Evolutionary conservation across 2,329 filamentous ascomycete species (phyloP), one percentile per base, ranked within the genome.

Genomic region (Furcasterigmium furcatum): DNA sequence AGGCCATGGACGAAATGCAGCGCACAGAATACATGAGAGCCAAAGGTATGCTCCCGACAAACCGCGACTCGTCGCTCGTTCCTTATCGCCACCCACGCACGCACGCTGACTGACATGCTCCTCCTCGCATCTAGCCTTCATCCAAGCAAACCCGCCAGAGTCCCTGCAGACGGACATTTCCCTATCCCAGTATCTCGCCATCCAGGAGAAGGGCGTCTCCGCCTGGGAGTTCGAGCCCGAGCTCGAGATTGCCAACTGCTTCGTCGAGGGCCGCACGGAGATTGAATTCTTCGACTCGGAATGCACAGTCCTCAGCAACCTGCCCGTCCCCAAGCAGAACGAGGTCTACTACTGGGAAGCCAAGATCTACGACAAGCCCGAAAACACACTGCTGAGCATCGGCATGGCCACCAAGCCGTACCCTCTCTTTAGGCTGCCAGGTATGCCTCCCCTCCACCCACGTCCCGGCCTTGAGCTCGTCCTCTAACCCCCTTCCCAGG

Each of bases 181-280:
- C 19, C 73, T 99, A 52, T 97, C 94, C 29, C 94, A 99, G 65
- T 97, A 96, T 64, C 79, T 99, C 48, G 94, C 94, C 35, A 99
- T 99, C 55, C 94, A 99, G 71, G 94, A 99, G 72, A 99, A 99
- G 67, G 94, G 94, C 42, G 92, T 99, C n/a, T 96, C 94, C 5
- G 94, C 94, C 7, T 99, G 94, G 94, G 94, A 99, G 66, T 99
- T 99, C 60, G 94, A 97, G 66, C 94, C 94, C n/a, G 94, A 99
- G 66, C 73, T 97, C 29, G 94, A 99, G 68, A 96, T 97, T 55
- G 94, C 94, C 55, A 97, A 97, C 68, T 99, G 94, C 67, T 99
- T 99, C 62, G 94, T 99, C 52, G 92, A 99, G 68, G 92, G 74
- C 34, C 83, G 94, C 54, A 99, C 94, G 10, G 94, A 99, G 66